Conservation (phyloP, 192 early-diverging fungal species). For the Coemansia sp. region DNA sequence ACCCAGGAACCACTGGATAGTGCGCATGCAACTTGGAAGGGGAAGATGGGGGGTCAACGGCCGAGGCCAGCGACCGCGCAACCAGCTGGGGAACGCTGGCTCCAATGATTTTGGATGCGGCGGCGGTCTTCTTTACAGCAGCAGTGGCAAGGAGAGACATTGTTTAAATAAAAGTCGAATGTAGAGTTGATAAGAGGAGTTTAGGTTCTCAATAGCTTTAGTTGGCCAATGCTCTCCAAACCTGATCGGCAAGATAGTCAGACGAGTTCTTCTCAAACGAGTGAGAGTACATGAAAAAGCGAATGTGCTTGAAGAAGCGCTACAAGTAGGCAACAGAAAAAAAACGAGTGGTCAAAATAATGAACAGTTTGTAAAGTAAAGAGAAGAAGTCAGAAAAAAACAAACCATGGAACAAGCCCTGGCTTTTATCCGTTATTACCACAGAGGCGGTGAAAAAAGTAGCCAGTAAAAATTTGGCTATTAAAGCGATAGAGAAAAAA, state of each 20-base stretch:
- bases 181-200: not conserved
- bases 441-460: not conserved
- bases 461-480: too few species aligned
- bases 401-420: too few species aligned
- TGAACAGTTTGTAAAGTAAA: too few species aligned
- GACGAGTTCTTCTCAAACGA: constrained; percentile 80
- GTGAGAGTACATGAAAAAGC: constrained; percentile 71
- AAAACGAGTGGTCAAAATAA: not conserved
- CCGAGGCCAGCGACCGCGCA: constrained; percentile 51
- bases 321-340: not conserved
- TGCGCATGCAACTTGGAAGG: constrained; percentile 32
- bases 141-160: constrained; percentile 26
- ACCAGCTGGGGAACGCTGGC: constrained; percentile 6
- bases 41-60: constrained; percentile 13
- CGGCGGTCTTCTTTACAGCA: not conserved
- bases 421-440: too few species aligned
- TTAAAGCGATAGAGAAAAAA: too few species aligned
- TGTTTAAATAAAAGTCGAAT: not conserved
- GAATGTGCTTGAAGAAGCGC: not conserved
- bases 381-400: too few species aligned
- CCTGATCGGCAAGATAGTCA: constrained; percentile 90
- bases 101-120: not conserved
- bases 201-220: constrained; percentile 7
- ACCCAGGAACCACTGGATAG: constrained; percentile 58
- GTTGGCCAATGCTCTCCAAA: constrained; percentile 45